Evolutionary conservation across 768 basidiomycete species (phyloP).

Genomic region (Termitomyces sp.): DNA sequence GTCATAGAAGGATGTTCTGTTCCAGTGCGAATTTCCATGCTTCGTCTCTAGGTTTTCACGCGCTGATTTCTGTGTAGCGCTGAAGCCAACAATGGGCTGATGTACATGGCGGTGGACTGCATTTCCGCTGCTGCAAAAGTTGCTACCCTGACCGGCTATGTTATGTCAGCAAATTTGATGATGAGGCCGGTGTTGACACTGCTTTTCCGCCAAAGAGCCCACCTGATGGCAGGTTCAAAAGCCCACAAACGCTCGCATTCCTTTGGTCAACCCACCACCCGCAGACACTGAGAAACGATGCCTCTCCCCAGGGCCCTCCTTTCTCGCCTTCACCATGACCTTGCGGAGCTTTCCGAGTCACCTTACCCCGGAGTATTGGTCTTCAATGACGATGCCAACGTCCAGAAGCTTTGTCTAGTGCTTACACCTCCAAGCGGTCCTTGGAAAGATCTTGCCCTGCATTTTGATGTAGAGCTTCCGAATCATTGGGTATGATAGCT

Average conservation of each 20-base stretch:
- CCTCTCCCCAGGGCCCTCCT: slow-evolving; percentile 26
- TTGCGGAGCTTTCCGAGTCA: slow-evolving; percentile 38
- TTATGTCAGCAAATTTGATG: slow-evolving; percentile 15
- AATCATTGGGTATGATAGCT: slow-evolving; percentile 33
- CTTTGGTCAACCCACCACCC: neutral
- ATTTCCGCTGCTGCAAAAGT: neutral
- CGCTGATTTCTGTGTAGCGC: neutral
- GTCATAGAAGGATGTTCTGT: neutral
- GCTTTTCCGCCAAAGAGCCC: slow-evolving; percentile 11
- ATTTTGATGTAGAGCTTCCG: slow-evolving; percentile 40
- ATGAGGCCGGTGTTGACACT: slow-evolving; percentile 7
- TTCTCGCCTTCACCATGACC: slow-evolving; percentile 37
- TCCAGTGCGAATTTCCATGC: neutral
- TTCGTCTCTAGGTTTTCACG: too few species aligned
- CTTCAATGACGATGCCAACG: slow-evolving; percentile 40
- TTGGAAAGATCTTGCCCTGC: slow-evolving; percentile 40
- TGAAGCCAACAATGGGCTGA: neutral
- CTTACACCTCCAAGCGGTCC: slow-evolving; percentile 45
- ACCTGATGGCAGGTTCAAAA: slow-evolving; percentile 14
- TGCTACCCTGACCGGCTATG: slow-evolving; percentile 4
- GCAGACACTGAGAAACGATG: slow-evolving; percentile 3
- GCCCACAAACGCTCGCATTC: slow-evolving; percentile 3
- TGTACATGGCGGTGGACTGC: neutral
- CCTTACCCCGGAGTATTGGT: slow-evolving; percentile 44
- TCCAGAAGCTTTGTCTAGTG: slow-evolving; percentile 41